Base-by-base conservation (phyloP, 1,284 basidiomycete species). In the Megacollybia platyphylla region DNA sequence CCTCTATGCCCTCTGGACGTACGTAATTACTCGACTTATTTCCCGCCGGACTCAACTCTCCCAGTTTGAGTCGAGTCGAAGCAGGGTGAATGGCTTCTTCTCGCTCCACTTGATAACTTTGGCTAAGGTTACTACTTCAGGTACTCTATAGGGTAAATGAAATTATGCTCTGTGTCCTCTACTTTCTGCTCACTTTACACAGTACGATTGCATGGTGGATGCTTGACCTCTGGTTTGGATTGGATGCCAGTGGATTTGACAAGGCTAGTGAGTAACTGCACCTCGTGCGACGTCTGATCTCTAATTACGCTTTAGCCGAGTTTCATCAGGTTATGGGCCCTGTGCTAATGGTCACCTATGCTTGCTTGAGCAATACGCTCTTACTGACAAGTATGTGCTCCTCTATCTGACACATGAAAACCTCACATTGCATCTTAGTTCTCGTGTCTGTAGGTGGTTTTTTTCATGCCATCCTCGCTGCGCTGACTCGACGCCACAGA, bases 1-100 rank as follows among this genome's bases (percentile, higher is more conserved):
- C 57, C 59, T 91, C 28, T 96, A 94, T 60, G 88, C 90, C 0
- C 68, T 96, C 13, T 93, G 81, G 78, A 92, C 87, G 70, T 88
- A 54, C 58, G 85, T 73, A 4, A n/a, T 11, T 20, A 18, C 27
- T 13, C 39, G 5, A 31, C 18, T 39, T 17, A 4, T 13, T 26
- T 18, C 11, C 5, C 18, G 6, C 15, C 40, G 30, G 35, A 27
- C 17, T 43, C 10, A 38, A 28, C 15, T 31, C 47, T 41, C 30
- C 20, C 36, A 85, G 81, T 9, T 53, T 85, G 51, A 73, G 74
- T 53, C 69, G 73, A 32, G 79, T 72, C 56, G 58, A 70, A 44
- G 68, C 69, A 34, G 62, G 65, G 77, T 79, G 54, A 51, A 67
- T 59, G 24, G 5, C 39, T 31, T 15, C 18, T 24, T 27, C 24